Evolutionary conservation across 768 basidiomycete species (phyloP), one percentile per base, ranked within the genome.

Genomic region (Hygrophoropsis aurantiaca): DNA sequence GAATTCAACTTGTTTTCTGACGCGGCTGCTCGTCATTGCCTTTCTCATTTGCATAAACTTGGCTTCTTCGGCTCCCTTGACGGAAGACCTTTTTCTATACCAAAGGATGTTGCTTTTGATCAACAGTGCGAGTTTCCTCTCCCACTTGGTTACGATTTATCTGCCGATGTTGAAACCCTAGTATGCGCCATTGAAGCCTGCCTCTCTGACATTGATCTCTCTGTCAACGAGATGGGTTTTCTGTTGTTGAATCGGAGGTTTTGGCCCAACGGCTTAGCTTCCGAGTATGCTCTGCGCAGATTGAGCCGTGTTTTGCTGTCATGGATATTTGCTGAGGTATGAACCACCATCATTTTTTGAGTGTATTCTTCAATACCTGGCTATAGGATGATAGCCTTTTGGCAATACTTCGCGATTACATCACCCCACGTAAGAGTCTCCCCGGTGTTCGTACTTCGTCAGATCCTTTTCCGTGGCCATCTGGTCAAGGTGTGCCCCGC

Each of bases 291-390:
- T 2, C 61, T 85, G 40, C 77, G 74, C 44, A 71, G 88, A 38
- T 69, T 92, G 23, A 73, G 81, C 8, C 72, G 74, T 42, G 70
- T 71, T 15, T 69, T 90, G 1, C 52, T 90, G 5, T 66, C 65
- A 15, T 93, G 90, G 90, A 80, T 91, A 34, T 65, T 89, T 42
- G 74, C 79, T 4, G 87, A 91, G 74, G 89, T 87, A 51, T 47
- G 69, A n/a, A n/a, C n/a, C n/a, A n/a, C n/a, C 58, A 30, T 38
- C 36, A 21, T 38, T 16, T 9, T 27, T 33, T 34, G 10, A 16
- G 19, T 19, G 25, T 40, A 21, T 34, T 27, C 24, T 30, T 13
- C 33, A 40, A 16, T 15, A 24, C 24, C 2, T 18, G 11, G 18
- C 42, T 44, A 21, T 43, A 88, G 86, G 88, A 91, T 53, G 75